These are phyloP conservation scores for Brettanomyces sp. DNA, from an alignment of 805 yeast genomes.

Conservation along the genomic window DNA sequence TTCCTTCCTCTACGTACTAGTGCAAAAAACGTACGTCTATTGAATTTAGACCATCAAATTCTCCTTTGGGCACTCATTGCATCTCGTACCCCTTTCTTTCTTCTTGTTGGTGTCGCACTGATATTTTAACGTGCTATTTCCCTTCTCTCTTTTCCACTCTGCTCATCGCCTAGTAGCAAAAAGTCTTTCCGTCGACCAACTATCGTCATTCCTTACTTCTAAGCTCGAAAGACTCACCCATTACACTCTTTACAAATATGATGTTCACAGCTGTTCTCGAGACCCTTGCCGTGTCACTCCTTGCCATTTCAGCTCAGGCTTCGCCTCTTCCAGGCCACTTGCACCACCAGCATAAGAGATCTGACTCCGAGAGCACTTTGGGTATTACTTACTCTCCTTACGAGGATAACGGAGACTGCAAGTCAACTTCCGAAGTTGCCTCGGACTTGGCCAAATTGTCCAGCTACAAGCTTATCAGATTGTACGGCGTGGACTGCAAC, in stretches of 20 bases:
- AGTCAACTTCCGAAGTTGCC: constrained; percentile 47
- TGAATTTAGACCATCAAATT: no score
- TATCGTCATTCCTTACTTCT: constrained; percentile 12
- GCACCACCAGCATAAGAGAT: constrained; percentile 52
- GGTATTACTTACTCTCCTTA: constrained; percentile 84
- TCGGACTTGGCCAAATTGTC: constrained; percentile 47
- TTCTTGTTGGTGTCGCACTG: background rate
- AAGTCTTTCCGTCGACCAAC: constrained; percentile 9
- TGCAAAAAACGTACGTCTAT: no score
- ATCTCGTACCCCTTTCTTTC: constrained; percentile 6
- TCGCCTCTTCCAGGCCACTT: constrained; percentile 47
- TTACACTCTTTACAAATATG: constrained; percentile 5
- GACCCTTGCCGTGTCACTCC: constrained; percentile 20
- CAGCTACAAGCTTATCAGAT: constrained; percentile 53
- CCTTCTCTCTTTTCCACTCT: background rate
- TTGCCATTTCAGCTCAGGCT: constrained; percentile 43
- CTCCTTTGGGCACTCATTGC: constrained; percentile 4
- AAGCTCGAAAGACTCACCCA: background rate
- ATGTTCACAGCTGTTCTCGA: constrained; percentile 16
- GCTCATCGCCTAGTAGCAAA: background rate
- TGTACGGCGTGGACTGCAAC: constrained; percentile 81
- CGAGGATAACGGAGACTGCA: constrained; percentile 58
- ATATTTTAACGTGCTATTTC: background rate
- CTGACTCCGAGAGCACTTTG: constrained; percentile 33
- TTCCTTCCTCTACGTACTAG: no score